These are phyloP conservation scores for Boletus edulis DNA, from an alignment of 768 basidiomycete genomes.

Conservation along the genomic window DNA sequence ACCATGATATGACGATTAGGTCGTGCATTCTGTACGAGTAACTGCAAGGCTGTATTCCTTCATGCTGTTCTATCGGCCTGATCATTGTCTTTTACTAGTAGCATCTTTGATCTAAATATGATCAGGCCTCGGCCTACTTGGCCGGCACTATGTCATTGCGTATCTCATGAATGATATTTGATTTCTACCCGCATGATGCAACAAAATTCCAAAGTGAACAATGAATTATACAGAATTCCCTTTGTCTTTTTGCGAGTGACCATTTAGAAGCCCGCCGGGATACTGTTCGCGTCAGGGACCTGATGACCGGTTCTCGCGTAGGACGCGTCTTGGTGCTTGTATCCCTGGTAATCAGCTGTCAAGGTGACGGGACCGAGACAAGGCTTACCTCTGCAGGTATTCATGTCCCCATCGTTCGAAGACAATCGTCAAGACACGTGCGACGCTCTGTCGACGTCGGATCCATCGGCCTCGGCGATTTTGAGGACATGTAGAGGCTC, in stretches of 20 bases:
- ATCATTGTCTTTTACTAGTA: neutral
- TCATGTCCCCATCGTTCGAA: slow-evolving; percentile 24
- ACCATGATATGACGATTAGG: slow-evolving; percentile 4
- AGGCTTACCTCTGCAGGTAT: slow-evolving; percentile 18
- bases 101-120: too few species aligned
- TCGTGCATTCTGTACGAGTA: slow-evolving; percentile 18
- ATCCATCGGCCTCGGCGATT: slow-evolving; percentile 58
- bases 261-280: neutral
- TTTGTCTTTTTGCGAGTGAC: neutral
- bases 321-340: slow-evolving; percentile 7
- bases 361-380: neutral
- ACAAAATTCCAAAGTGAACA: neutral
- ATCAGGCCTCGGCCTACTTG: too few species aligned
- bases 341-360: neutral
- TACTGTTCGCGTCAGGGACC: neutral
- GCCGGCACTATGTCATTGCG: too few species aligned
- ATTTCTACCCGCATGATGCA: neutral
- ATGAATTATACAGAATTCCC: neutral
- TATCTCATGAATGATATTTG: too few species aligned
- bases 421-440: neutral
- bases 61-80: slow-evolving; percentile 8
- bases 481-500: slow-evolving; percentile 54
- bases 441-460: slow-evolving; percentile 24
- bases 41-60: slow-evolving; percentile 2
- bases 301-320: neutral